These are phyloP conservation scores for Daldinia decipiens DNA, from an alignment of 495 filamentous ascomycete species.

Conservation along the genomic window DNA sequence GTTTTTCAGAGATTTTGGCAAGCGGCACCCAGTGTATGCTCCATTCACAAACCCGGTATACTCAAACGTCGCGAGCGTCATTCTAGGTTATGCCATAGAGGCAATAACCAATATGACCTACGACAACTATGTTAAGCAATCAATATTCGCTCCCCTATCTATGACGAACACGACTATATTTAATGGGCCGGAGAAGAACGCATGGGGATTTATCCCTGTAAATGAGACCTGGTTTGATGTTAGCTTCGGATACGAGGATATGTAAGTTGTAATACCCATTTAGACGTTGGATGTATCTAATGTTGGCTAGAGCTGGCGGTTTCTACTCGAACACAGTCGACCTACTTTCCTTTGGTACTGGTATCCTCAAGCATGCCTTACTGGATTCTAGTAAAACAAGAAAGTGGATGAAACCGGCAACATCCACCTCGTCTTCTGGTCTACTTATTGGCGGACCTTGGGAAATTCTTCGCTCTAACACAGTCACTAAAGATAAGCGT, in stretches of 20 bases:
- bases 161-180: constrained; percentile 55
- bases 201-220: constrained; percentile 54
- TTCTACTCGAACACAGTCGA: constrained; percentile 66
- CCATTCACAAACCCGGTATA: constrained; percentile 54
- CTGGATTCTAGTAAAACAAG: constrained; percentile 57
- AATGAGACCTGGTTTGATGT: constrained; percentile 54
- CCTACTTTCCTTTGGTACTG: constrained; percentile 59
- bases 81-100: constrained; percentile 54
- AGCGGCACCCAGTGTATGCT: constrained; percentile 51
- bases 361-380: constrained; percentile 60
- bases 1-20: constrained; percentile 51
- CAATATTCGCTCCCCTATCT: constrained; percentile 53
- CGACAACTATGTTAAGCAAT: constrained; percentile 42
- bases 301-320: constrained; percentile 52
- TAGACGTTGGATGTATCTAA: constrained; percentile 14
- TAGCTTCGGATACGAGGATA: constrained; percentile 56
- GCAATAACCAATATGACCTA: constrained; percentile 49
- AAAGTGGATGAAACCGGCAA: constrained; percentile 65
- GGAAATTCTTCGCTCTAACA: constrained; percentile 60
- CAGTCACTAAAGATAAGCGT: constrained; percentile 51
- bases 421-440: constrained; percentile 58
- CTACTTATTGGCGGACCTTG: constrained; percentile 63
- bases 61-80: constrained; percentile 54
- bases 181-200: constrained; percentile 45
- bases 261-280: constrained; percentile 49